Conservation (phyloP, 257 asterid species). For the Capsicum rhomboideum region DNA sequence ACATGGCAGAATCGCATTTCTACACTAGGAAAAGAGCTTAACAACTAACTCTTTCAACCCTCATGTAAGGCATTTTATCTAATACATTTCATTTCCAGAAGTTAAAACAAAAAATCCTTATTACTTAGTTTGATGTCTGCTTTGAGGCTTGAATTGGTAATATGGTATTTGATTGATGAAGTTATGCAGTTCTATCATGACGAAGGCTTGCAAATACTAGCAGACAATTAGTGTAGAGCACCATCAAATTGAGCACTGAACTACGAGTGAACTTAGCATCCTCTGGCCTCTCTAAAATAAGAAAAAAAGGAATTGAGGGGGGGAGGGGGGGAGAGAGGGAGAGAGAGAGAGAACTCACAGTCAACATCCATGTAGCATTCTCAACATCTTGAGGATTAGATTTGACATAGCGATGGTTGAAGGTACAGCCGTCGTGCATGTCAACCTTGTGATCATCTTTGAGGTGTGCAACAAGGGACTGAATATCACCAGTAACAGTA, state of each 20-base stretch:
- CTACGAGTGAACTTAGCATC: neutral
- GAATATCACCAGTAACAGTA: constrained; percentile 20
- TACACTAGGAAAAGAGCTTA: neutral
- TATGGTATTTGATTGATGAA: neutral
- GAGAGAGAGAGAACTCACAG: constrained; percentile 16
- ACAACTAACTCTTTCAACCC: neutral
- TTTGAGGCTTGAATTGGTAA: neutral
- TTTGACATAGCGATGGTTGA: constrained; percentile 37
- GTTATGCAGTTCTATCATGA: neutral
- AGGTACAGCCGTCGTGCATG: constrained; percentile 31
- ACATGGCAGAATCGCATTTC: neutral
- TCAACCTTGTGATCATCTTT: constrained; percentile 35
- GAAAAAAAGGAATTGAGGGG: neutral
- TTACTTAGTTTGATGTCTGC: neutral
- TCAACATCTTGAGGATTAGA: constrained; percentile 32
- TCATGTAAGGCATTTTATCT: neutral
- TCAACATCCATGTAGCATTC: constrained; percentile 38
- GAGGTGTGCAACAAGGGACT: constrained; percentile 26
- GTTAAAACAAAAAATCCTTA: neutral
- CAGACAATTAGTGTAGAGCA: neutral
- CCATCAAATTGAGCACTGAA: neutral
- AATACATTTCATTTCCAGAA: neutral
- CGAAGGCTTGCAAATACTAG: neutral
- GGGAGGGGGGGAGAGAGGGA: neutral
- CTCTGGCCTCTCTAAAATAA: neutral